Evolutionary conservation across 352 stramenopile species (phyloP), one percentile per base, ranked within the genome.

Genomic region (Phytopythium helicoides): DNA sequence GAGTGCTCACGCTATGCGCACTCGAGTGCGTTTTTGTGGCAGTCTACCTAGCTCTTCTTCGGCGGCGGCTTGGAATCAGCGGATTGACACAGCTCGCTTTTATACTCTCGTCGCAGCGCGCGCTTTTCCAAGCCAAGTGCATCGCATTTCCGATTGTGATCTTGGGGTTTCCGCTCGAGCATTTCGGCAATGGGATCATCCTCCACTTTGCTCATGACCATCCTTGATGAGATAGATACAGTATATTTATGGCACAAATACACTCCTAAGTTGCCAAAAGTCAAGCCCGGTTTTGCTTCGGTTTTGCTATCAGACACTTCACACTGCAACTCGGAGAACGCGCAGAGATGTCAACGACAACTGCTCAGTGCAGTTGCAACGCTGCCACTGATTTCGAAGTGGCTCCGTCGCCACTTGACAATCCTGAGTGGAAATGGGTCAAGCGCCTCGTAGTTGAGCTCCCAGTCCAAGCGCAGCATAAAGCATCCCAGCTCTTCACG

Each of bases 361-460:
- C n/a, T n/a, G 11, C 41, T 3, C 9, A 25, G 0, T 48, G 41
- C 25, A 15, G 22, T 2, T 35, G 42, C 9, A n/a, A n/a, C 22
- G 1, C 25, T 48, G 12, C 15, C 18, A n/a, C 10, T 7, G 41
- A 6, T 22, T 16, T 14, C 22, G 11, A 15, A 25, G 23, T 31
- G 12, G 7, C 16, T 2, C 8, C 25, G 2, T 36, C 42, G 6
- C 36, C 60, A 11, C 59, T 72, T 4, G 60, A 54, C 10, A 61
- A 66, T 34, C 54, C 56, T 38, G 67, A 72, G 42, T 75, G 66
- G 66, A 23, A 15, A 23, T 75, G 66, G 66, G 23, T 75, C n/a
- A 33, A 44, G n/a, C 28, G 64, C 2, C 26, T 68, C 33, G 37
- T 71, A 47, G 54, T 61, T 40, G 35, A 47, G 23, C 55, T 69